Evolutionary conservation across 2,329 filamentous ascomycete species (phyloP).

Genomic region (Verticillium longisporum): DNA sequence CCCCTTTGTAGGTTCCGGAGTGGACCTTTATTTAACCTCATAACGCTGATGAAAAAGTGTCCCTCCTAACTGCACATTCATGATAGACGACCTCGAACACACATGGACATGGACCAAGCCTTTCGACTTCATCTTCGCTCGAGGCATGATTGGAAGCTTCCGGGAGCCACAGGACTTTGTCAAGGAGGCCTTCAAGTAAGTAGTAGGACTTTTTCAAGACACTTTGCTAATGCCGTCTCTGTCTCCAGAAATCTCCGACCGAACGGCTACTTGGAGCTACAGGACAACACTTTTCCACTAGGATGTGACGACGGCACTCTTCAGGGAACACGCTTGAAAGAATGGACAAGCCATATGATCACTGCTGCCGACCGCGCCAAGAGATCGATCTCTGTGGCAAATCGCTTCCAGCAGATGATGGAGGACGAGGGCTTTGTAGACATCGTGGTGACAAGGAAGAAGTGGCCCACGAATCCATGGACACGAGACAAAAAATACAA

Average conservation of each 20-base stretch:
- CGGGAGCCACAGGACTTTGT: conserved; percentile 14
- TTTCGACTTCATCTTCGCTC: conserved; percentile 26
- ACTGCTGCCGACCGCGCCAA: conserved; percentile 20
- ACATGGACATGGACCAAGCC: conserved; percentile 13
- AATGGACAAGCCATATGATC: no score
- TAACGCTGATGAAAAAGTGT: conserved; percentile 7
- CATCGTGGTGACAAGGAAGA: conserved; percentile 19
- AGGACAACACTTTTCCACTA: no score
- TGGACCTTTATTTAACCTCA: not conserved
- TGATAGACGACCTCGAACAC: conserved; percentile 24
- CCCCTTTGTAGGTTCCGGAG: conserved; percentile 15
- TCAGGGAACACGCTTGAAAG: no score
- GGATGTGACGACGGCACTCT: no score
- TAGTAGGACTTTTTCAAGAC: no score
- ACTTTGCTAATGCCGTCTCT: no score
- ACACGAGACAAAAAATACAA: no score
- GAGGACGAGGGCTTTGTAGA: conserved; percentile 25
- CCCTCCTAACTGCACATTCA: conserved; percentile 21
- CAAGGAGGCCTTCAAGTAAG: conserved; percentile 14
- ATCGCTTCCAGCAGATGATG: conserved; percentile 17
- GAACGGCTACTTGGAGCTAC: no score
- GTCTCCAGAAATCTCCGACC: no score
- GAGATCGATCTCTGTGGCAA: conserved; percentile 19
- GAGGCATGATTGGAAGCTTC: conserved; percentile 23
- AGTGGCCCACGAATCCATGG: conserved; percentile 29